Base-by-base conservation (phyloP, 371 early-diverging fungal genomes). In the Dinochytrium kinnereticum region DNA sequence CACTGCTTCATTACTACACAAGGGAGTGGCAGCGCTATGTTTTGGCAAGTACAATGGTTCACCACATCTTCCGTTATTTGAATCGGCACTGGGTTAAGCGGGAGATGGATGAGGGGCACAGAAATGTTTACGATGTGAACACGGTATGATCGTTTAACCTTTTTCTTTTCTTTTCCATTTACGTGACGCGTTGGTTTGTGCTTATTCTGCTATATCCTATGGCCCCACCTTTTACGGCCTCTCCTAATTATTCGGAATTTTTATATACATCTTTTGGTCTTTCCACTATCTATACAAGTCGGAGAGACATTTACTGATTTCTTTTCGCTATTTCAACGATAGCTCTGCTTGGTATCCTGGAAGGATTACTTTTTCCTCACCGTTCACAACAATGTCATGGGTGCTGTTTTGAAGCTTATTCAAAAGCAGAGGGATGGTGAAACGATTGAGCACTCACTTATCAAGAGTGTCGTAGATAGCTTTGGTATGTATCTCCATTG, bases 51-150 rank as follows among this genome's bases (percentile, higher is more conserved):
- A 89, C 89, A 51, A 91, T 88, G 69, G 89, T 97, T 51, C 91
- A 96, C 81, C 95, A 96, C 77, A 87, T 96, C 64, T 97, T 98
- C 77, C 86, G 88, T 53, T 98, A 98, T 78, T 85, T 98, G 55
- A 98, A 98, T 81, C 91, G 97, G 49, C 95, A 96, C 78, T 98
- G 99, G 98, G 94, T 97, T 49, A 95, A 94, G 81, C 88, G 98
- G 72, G 95, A 96, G 83, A 91, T 94, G 53, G 96, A 96, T 59
- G 98, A 98, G 71, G 95, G 96, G 51, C 89, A 90, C 80, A 91
- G 90, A 80, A 88, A 86, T 44, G 91, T 96, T n/a, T 93, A 93
- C 79, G 97, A 97, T 76, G 92, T 98, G 26, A 94, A 95, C 81
- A 97, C 94, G 66, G 92, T 96, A 86, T n/a, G n/a, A n/a, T n/a